Conservation (phyloP, 2,329 filamentous ascomycete genomes). For the Ophiostoma ips region DNA sequence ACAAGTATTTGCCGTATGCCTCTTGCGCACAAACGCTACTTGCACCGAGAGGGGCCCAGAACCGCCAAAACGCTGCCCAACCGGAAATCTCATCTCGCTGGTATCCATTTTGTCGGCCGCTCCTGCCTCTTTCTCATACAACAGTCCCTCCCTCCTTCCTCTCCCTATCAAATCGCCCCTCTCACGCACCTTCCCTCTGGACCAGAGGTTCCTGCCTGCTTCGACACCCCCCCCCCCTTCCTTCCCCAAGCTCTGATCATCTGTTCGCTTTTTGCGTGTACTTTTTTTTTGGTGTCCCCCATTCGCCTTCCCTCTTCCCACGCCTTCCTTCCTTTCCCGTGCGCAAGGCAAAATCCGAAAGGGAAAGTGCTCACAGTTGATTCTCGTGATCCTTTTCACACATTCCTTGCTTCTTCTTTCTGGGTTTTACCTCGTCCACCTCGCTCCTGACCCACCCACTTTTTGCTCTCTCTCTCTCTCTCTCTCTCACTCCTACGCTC, state of each 20-base stretch:
- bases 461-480: background rate
- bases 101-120: slow-evolving; percentile 11
- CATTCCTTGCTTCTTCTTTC: background rate
- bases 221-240: background rate
- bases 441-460: background rate
- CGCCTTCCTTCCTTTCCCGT: slow-evolving; percentile 1
- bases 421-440: background rate
- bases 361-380: slow-evolving; percentile 1
- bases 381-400: background rate
- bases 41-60: background rate
- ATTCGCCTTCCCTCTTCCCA: too few relatives aligned
- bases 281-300: slow-evolving; percentile 1
- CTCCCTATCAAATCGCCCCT: slow-evolving; percentile 14
- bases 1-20: background rate
- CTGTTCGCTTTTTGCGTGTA: too few relatives aligned
- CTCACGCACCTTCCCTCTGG: slow-evolving; percentile 9
- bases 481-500: background rate
- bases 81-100: slow-evolving; percentile 13
- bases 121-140: slow-evolving; percentile 11
- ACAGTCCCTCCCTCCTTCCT: slow-evolving; percentile 5
- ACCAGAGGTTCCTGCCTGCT: slow-evolving; percentile 7
- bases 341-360: slow-evolving; percentile 1
- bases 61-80: slow-evolving; percentile 11
- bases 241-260: slow-evolving; percentile 1
- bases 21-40: background rate